These are phyloP conservation scores for Coniophora puteana DNA, from an alignment of 1,284 basidiomycete genomes.

Conservation along the genomic window DNA sequence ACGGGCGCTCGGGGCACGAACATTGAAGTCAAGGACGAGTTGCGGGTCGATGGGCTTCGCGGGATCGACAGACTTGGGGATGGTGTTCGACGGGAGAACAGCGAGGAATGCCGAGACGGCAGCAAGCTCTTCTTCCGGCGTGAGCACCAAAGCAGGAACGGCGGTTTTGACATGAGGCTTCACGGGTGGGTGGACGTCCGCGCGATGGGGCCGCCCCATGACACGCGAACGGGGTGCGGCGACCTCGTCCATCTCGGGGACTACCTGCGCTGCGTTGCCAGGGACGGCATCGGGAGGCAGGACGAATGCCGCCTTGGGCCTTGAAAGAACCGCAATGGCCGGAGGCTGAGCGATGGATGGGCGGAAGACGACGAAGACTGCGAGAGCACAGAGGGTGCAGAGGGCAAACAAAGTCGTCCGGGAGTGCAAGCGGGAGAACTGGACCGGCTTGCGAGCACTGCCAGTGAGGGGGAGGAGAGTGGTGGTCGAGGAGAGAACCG, in stretches of 20 bases:
- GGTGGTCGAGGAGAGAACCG: no score
- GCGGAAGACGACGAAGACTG: slow-evolving; percentile 51
- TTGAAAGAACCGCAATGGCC: no score
- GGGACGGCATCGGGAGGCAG: slow-evolving; percentile 30
- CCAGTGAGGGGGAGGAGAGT: no score
- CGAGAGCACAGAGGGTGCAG: slow-evolving; percentile 43
- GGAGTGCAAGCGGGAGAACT: slow-evolving; percentile 32
- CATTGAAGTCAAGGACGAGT: slow-evolving; percentile 82
- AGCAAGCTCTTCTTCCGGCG: slow-evolving; percentile 66
- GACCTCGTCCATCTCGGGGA: slow-evolving; percentile 8
- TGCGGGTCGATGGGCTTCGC: slow-evolving; percentile 67
- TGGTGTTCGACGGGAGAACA: slow-evolving; percentile 73
- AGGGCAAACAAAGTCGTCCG: slow-evolving; percentile 52
- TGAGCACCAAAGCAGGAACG: slow-evolving; percentile 42
- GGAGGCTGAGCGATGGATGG: slow-evolving; percentile 35
- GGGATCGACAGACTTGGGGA: slow-evolving; percentile 68
- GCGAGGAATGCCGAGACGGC: slow-evolving; percentile 77
- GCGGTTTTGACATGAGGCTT: slow-evolving; percentile 17
- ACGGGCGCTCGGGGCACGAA: slow-evolving; percentile 48
- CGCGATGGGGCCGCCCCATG: slow-evolving; percentile 20
- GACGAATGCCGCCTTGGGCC: no score
- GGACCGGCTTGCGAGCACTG: no score
- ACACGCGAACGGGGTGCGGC: slow-evolving; percentile 11
- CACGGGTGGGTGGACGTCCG: slow-evolving; percentile 20
- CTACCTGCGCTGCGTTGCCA: slow-evolving; percentile 16